phyloP scores from a whole-genome alignment of 1,139 yeast species.

The Taphrina wiesneri region DNA sequence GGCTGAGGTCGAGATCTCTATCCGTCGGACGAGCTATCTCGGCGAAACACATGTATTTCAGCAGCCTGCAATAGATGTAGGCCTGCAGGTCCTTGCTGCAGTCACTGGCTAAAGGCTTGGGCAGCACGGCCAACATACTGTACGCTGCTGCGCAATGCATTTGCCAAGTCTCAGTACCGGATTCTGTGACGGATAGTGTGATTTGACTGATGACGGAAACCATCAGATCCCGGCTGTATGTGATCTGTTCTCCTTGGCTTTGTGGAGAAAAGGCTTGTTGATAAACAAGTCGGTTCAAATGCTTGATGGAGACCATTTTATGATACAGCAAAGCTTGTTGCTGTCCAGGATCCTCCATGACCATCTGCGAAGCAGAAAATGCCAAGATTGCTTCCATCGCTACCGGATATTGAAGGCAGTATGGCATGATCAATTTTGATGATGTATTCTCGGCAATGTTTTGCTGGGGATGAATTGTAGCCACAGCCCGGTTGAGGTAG shows the following conservation, averaged over 20 bases:
- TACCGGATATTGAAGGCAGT: conserved; percentile 9
- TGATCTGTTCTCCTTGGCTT: not conserved
- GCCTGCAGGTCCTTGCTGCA: not conserved
- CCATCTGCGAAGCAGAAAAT: conserved; percentile 26
- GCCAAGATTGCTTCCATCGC: conserved; percentile 23
- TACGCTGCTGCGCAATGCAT: conserved; percentile 31
- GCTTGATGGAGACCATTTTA: conserved; percentile 12
- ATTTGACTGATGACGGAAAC: conserved; percentile 14
- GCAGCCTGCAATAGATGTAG: conserved; percentile 17
- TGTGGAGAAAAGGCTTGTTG: not conserved
- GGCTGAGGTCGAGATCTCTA: conserved; percentile 2
- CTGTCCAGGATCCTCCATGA: conserved; percentile 1
- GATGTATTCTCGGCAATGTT: conserved; percentile 1
- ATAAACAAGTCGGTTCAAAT: conserved; percentile 11
- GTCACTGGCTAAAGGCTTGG: not conserved
- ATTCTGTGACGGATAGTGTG: conserved; percentile 20
- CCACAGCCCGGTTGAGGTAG: conserved; percentile 19
- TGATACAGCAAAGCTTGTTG: conserved; percentile 7
- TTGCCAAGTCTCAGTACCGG: conserved; percentile 25
- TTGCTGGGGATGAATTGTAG: conserved; percentile 23
- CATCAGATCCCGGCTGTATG: conserved; percentile 10
- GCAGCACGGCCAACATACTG: not conserved
- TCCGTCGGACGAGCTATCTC: conserved; percentile 25
- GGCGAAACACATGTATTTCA: conserved; percentile 25
- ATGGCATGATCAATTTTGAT: conserved; percentile 12